phyloP scores from a whole-genome alignment of 1,284 basidiomycete species.

The Cyathus olla region DNA sequence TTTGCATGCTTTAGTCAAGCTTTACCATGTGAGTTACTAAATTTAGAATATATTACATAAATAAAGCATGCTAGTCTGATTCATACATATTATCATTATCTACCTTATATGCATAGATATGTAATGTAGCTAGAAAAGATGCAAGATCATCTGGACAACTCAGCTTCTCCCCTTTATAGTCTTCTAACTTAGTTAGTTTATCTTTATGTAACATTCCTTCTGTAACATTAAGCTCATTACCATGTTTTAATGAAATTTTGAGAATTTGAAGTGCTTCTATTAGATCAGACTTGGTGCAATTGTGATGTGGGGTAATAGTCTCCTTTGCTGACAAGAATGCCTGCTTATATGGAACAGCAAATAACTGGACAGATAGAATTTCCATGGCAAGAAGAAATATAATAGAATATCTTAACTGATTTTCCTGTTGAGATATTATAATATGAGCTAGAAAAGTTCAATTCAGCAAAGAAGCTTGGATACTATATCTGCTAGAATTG shows the following conservation, averaged over 20 bases:
- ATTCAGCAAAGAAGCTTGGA: too few species aligned
- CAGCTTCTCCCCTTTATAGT: neutral
- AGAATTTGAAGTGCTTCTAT: slow-evolving; percentile 36
- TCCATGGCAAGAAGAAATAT: slow-evolving; percentile 20
- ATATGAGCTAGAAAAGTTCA: too few species aligned
- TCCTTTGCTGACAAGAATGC: slow-evolving; percentile 29
- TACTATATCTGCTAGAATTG: too few species aligned
- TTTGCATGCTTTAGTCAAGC: too few species aligned
- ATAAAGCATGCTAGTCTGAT: too few species aligned
- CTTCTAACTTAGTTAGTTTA: neutral
- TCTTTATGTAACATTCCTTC: slow-evolving; percentile 2
- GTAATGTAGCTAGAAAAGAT: neutral
- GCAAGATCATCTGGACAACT: neutral
- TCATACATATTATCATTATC: too few species aligned
- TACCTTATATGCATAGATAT: too few species aligned
- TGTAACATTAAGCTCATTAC: slow-evolving; percentile 15
- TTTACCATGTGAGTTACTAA: too few species aligned
- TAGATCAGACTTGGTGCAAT: slow-evolving; percentile 15
- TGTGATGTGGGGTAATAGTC: slow-evolving; percentile 17
- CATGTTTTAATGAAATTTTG: slow-evolving; percentile 20
- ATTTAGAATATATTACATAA: too few species aligned
- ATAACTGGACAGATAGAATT: slow-evolving; percentile 24
- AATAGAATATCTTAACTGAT: slow-evolving; percentile 13
- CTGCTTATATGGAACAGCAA: slow-evolving; percentile 24
- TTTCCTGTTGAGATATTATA: too few species aligned